Base-by-base conservation (phyloP, 371 early-diverging fungal genomes). In the Pancytospora epiphaga region DNA sequence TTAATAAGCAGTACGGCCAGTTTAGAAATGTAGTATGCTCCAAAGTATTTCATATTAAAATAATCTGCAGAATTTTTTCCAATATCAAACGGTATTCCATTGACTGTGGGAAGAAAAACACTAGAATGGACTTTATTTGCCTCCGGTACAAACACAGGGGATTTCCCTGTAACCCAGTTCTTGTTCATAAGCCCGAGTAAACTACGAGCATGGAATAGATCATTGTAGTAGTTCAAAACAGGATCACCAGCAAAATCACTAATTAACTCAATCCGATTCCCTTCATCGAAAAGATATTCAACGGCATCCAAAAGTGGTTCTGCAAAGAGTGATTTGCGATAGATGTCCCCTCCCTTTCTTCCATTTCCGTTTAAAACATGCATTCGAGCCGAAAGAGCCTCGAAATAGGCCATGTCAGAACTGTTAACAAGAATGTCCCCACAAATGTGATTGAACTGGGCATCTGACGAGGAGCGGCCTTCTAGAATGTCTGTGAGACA, bases 11-110 rank as follows among this genome's bases (percentile, higher is more conserved):
- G 34, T 34, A 47, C 38, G 25, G 67, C 77, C 3, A 57, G 34
- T 51, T 74, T 72, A 0, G 73, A n/a, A 18, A 77, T n/a, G 49
- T 71, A 75, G 57, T 74, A 77, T n/a, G 70, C 54, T 66, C 69
- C n/a, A 69, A 19, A 0, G 70, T 69, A 27, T 68, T 63, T 36
- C 15, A 66, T n/a, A 27, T 33, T 61, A 29, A 70, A 71, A 33
- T 54, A 54, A 9, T 9, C 34, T 18, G 18, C 9, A 34, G 6
- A 34, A 12, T 30, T 34, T 27, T 6, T 6, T 22, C 47, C 15
- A 15, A 43, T 15, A 22, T 22, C 22, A 22, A 43, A 43, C 15
- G 15, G 47, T 22, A 15, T 22, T 22, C 15, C 47, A 15, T 15
- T 22, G 15, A 22, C 47, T 15, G 15, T 15, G 47, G 15, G 47